A percentile compares a stretch with the other conserved stretches of the same genome.
These are phyloP conservation scores for Globisporangium paddicum DNA, from an alignment of 352 stramenopile species.

Conservation along the genomic window DNA sequence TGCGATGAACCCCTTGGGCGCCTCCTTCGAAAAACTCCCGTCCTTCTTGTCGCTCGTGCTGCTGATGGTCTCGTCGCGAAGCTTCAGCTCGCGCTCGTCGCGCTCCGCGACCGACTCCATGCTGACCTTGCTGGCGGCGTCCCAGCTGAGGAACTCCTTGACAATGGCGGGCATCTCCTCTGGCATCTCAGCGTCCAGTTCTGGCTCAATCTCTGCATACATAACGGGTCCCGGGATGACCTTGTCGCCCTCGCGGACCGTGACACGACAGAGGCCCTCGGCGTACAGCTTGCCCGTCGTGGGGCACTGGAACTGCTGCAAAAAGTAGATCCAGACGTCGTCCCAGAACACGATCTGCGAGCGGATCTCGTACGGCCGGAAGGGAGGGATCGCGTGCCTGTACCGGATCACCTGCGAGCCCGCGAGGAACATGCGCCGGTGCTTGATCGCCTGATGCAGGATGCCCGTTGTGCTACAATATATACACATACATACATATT, in stretches of 20 bases:
- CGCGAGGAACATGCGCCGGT: conserved; percentile 54
- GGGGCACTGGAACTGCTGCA: conserved; percentile 54
- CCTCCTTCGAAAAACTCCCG: neutral
- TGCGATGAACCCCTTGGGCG: conserved; percentile 19
- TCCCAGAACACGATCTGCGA: conserved; percentile 51
- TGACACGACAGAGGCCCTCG: conserved; percentile 41
- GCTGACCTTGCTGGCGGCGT: conserved; percentile 21
- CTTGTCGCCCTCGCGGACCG: conserved; percentile 21
- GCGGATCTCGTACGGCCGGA: conserved; percentile 58
- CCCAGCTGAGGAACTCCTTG: conserved; percentile 16
- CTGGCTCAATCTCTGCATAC: conserved; percentile 18
- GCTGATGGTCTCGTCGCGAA: neutral
- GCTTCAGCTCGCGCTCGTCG: conserved; percentile 9
- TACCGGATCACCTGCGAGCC: conserved; percentile 61
- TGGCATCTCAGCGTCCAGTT: neutral
- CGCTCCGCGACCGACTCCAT: conserved; percentile 23
- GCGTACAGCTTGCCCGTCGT: conserved; percentile 44
- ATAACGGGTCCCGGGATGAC: conserved; percentile 22
- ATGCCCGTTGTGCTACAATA: conserved; percentile 1
- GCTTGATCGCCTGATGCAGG: conserved; percentile 40
- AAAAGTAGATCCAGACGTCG: conserved; percentile 58
- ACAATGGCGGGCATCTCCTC: conserved; percentile 3
- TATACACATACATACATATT: neutral
- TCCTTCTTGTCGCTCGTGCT: no score
- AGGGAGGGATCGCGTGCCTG: conserved; percentile 50